phyloP scores from a whole-genome alignment of 139 green algal species.

The Pleodorina starrii region DNA sequence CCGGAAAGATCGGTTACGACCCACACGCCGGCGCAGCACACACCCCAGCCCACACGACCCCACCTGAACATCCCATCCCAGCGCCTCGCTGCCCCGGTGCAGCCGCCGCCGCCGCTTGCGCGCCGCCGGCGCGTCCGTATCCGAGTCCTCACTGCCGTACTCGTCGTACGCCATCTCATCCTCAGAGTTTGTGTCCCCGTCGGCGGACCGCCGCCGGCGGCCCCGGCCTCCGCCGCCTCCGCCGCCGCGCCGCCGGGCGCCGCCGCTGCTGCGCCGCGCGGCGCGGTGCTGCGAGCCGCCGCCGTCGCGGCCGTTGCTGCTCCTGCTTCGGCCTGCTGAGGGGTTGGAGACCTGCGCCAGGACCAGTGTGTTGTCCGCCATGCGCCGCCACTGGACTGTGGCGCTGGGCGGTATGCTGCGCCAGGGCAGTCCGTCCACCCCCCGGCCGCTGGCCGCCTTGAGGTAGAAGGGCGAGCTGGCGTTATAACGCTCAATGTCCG shows the following conservation, averaged over 20 bases:
- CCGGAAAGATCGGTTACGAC: too few relatives aligned
- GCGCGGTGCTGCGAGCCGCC: background rate
- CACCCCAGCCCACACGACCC: too few relatives aligned
- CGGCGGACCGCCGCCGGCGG: background rate
- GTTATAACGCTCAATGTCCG: conserved; percentile 37
- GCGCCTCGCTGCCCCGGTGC: too few relatives aligned
- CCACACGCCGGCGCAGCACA: too few relatives aligned
- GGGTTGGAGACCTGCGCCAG: background rate
- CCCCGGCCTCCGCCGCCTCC: background rate
- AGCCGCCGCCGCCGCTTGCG: background rate
- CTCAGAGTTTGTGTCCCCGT: background rate
- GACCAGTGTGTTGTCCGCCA: conserved; percentile 21
- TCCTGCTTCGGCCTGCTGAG: too few relatives aligned
- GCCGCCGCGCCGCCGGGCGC: background rate
- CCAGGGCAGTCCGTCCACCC: conserved; percentile 16
- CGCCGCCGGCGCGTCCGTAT: background rate
- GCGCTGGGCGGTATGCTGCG: conserved; percentile 6
- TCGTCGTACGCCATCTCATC: background rate
- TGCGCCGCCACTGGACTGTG: conserved; percentile 11
- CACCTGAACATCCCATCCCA: too few relatives aligned
- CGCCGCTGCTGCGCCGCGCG: background rate
- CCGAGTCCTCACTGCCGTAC: background rate
- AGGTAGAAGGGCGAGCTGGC: conserved; percentile 34
- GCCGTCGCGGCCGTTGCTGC: background rate
- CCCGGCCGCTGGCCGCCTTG: conserved; percentile 23